Conservation (phyloP, 306 rosid species). For the Castanospermum australe region DNA sequence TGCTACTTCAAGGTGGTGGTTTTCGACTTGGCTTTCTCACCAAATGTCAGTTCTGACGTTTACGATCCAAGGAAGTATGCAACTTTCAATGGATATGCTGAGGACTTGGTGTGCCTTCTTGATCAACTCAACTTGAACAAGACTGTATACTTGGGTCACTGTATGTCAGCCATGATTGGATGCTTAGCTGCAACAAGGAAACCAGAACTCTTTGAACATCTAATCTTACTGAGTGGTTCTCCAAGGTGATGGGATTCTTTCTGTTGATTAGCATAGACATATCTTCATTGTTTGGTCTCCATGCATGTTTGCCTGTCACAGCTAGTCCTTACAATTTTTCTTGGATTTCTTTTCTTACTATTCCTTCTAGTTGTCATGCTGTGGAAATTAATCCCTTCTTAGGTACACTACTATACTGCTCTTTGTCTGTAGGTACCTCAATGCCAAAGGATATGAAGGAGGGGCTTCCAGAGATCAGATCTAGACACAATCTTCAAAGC, state of each 20-base stretch:
- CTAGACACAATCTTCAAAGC: constrained; percentile 28
- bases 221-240: constrained; percentile 42
- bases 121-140: constrained; percentile 44
- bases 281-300: neutral
- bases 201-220: constrained; percentile 55
- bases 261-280: neutral
- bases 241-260: constrained; percentile 38
- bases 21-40: constrained; percentile 54
- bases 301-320: neutral
- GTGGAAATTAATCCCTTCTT: too few species aligned
- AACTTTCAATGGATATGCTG: constrained; percentile 41
- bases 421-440: constrained; percentile 34
- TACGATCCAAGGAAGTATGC: constrained; percentile 43
- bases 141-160: constrained; percentile 47
- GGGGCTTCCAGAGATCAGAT: constrained; percentile 43
- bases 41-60: constrained; percentile 27
- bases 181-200: constrained; percentile 46
- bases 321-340: neutral
- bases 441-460: constrained; percentile 37
- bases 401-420: neutral
- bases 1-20: constrained; percentile 56
- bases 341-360: neutral
- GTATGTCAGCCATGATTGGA: constrained; percentile 64
- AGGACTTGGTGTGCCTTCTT: constrained; percentile 52
- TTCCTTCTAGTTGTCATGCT: neutral